Evolutionary conservation across 2,329 filamentous ascomycete species (phyloP).

Genomic region (Fusarium floridanum): DNA sequence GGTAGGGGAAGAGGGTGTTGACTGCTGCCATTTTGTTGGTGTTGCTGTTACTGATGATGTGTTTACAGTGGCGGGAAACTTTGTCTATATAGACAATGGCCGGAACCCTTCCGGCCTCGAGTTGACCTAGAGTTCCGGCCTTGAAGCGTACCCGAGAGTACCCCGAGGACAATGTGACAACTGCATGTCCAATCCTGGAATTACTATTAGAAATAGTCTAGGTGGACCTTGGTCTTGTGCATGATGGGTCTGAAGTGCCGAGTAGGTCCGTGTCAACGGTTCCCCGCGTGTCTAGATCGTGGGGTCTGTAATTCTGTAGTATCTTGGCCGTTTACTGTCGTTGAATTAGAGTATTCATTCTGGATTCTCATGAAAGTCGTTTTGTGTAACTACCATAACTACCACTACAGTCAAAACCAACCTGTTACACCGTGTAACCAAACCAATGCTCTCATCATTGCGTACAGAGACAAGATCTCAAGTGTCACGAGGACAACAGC

Average conservation of each 20-base stretch:
- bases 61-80: not conserved
- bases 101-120: constrained; percentile 32
- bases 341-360: not conserved
- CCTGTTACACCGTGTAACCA: not conserved
- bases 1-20: constrained; percentile 37
- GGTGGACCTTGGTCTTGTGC: constrained; percentile 19
- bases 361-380: not conserved
- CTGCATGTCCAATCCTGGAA: constrained; percentile 17
- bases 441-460: constrained; percentile 1
- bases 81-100: constrained; percentile 38
- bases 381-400: not conserved
- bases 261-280: not conserved
- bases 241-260: not conserved
- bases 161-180: constrained; percentile 20
- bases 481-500: constrained; percentile 15
- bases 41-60: not conserved
- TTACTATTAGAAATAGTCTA: constrained; percentile 32
- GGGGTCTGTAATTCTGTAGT: not conserved
- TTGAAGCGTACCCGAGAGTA: constrained; percentile 25
- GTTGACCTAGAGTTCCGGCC: not conserved
- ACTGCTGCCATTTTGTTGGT: constrained; percentile 32
- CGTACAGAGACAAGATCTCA: not conserved
- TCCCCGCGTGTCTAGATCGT: not conserved
- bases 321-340: not conserved
- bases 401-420: not conserved